Percentiles rank a stretch among this genome's conserved stretches.
Conservation (phyloP, 805 yeast species). For the Saccharomycopsis sp. region DNA sequence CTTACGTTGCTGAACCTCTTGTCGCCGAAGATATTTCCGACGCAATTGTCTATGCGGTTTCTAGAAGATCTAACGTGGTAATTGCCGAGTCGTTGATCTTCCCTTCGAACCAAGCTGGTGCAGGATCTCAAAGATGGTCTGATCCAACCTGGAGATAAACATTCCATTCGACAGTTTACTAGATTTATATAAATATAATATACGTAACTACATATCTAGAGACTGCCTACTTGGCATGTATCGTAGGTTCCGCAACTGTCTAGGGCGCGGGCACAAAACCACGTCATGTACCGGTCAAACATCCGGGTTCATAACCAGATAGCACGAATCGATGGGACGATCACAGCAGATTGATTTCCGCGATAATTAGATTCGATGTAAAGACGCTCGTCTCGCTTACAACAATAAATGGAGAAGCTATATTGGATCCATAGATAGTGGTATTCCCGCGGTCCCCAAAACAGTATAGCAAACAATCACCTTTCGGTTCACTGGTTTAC, state of each 20-base stretch:
- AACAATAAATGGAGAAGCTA: background rate
- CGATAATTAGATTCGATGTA: background rate
- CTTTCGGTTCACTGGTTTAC: background rate
- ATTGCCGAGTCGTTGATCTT: constrained; percentile 74
- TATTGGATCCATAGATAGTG: background rate
- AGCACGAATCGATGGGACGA: background rate
- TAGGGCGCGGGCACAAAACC: too few species aligned
- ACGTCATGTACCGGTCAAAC: too few species aligned
- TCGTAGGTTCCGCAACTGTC: too few species aligned
- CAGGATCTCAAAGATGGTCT: background rate
- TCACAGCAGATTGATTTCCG: background rate
- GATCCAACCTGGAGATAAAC: constrained; percentile 1
- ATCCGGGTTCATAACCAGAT: background rate
- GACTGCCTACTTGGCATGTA: too few species aligned
- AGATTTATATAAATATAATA: too few species aligned
- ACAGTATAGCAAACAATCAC: background rate
- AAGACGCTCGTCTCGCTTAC: background rate
- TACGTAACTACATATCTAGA: too few species aligned
- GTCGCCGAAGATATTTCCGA: constrained; percentile 57
- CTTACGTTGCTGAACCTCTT: constrained; percentile 50
- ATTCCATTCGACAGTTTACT: too few species aligned
- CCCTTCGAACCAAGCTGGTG: constrained; percentile 73
- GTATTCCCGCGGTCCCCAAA: background rate
- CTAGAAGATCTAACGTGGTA: constrained; percentile 53
- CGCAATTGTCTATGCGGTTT: constrained; percentile 48